Conservation (phyloP, 768 basidiomycete genomes). For the Calocybe cyanea region DNA sequence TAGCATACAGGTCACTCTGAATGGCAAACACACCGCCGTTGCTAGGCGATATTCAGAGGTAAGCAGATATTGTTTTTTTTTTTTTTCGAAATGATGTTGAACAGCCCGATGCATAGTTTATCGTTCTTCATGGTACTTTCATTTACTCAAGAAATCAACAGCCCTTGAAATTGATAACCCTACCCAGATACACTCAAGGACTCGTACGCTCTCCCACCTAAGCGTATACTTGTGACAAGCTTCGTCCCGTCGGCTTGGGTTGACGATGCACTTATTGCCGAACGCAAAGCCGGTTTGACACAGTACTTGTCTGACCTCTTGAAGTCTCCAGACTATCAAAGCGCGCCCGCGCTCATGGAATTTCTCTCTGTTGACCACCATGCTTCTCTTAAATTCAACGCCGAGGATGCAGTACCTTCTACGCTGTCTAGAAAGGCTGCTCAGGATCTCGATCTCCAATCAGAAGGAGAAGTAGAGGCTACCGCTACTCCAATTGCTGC, state of each 20-base stretch:
- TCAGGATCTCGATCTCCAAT: constrained; percentile 16
- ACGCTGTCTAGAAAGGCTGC: constrained; percentile 38
- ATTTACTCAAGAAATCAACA: background rate
- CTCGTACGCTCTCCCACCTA: constrained; percentile 42
- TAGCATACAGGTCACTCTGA: constrained; percentile 29
- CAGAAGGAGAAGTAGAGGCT: constrained; percentile 18
- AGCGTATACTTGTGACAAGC: constrained; percentile 43
- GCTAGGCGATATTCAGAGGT: constrained; percentile 45
- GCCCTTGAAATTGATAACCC: background rate
- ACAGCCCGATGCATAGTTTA: constrained; percentile 28
- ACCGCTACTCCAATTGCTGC: constrained; percentile 34
- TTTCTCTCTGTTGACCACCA: constrained; percentile 31
- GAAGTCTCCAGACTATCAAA: constrained; percentile 30
- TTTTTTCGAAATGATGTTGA: background rate
- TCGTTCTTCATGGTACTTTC: constrained; percentile 30
- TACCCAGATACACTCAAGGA: constrained; percentile 32
- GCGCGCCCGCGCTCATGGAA: constrained; percentile 27
- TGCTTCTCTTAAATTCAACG: constrained; percentile 27
- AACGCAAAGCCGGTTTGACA: constrained; percentile 45
- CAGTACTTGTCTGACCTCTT: constrained; percentile 39
- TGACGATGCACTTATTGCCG: constrained; percentile 47
- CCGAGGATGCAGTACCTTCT: constrained; percentile 45
- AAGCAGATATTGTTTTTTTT: constrained; percentile 1
- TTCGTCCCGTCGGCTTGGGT: constrained; percentile 52
- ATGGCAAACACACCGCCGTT: constrained; percentile 25